These are phyloP conservation scores for Apophysomyces variabilis DNA, from an alignment of 371 early-diverging fungal species.

Conservation along the genomic window DNA sequence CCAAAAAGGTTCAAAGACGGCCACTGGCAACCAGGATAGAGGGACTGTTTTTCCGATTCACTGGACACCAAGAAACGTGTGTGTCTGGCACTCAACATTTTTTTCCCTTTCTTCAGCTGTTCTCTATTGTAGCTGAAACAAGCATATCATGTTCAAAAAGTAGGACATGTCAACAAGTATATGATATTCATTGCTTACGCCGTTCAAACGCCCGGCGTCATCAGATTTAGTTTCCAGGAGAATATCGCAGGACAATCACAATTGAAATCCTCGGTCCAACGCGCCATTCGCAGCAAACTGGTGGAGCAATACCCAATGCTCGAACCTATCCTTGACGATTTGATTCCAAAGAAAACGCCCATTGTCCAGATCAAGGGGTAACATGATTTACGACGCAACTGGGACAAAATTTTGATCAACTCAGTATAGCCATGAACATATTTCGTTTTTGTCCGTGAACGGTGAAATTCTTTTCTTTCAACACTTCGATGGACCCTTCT, in stretches of 20 bases:
- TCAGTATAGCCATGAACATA: slow-evolving; percentile 79
- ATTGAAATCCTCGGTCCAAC: slow-evolving; percentile 93
- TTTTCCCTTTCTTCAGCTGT: slow-evolving; percentile 1
- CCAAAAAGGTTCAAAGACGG: not conserved
- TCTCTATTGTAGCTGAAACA: not conserved
- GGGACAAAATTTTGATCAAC: not conserved
- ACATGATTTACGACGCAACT: not conserved
- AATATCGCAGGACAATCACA: slow-evolving; percentile 85
- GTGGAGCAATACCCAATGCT: slow-evolving; percentile 88
- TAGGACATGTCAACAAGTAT: not conserved
- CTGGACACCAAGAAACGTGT: not conserved
- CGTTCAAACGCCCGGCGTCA: not conserved
- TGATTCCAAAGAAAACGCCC: slow-evolving; percentile 93
- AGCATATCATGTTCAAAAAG: slow-evolving; percentile 31
- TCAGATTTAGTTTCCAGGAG: slow-evolving; percentile 76
- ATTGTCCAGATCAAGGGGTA: slow-evolving; percentile 88
- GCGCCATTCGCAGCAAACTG: slow-evolving; percentile 86
- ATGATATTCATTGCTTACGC: not conserved
- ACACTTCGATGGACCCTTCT: slow-evolving; percentile 91
- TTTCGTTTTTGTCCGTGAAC: slow-evolving; percentile 82
- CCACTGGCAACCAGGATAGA: not conserved
- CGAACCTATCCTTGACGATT: slow-evolving; percentile 84
- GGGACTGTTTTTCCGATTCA: not conserved
- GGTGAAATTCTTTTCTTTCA: slow-evolving; percentile 91
- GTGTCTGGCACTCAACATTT: not conserved